A percentile compares a stretch with the other conserved stretches of the same genome.
Evolutionary conservation across 192 early-diverging fungal species (phyloP).

Genomic region (Nowakowskiella sp.): DNA sequence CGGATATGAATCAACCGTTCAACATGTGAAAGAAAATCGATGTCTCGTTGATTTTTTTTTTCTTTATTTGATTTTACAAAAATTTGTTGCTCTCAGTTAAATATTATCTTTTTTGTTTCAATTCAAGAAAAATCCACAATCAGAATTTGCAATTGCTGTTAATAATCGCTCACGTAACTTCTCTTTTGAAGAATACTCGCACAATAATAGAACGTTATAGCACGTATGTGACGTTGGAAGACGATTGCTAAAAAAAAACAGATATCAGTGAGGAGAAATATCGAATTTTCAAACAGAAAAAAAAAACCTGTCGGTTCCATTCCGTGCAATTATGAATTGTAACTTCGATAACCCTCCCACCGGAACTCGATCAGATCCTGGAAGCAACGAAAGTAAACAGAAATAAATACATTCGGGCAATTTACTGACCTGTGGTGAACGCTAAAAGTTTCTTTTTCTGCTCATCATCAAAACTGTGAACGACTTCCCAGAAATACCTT

Average conservation of each 20-base stretch:
- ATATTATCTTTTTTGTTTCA: too few relatives aligned
- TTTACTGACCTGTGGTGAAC: slow-evolving; percentile 58
- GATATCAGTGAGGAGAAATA: slow-evolving; percentile 13
- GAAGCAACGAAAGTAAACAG: neutral
- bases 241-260: slow-evolving; percentile 35
- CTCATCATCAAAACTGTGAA: slow-evolving; percentile 70
- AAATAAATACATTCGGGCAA: neutral
- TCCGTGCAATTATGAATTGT: slow-evolving; percentile 79
- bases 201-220: slow-evolving; percentile 82
- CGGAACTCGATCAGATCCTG: slow-evolving; percentile 80
- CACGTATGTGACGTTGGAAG: slow-evolving; percentile 91
- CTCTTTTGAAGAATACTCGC: slow-evolving; percentile 71
- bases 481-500: slow-evolving; percentile 79
- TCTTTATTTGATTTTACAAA: neutral
- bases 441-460: slow-evolving; percentile 81
- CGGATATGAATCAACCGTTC: slow-evolving; percentile 32
- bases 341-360: slow-evolving; percentile 79
- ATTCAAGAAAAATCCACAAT: slow-evolving; percentile 39
- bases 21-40: too few relatives aligned
- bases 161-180: slow-evolving; percentile 68
- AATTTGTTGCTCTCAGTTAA: neutral
- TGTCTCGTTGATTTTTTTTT: too few relatives aligned
- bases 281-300: neutral
- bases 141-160: slow-evolving; percentile 66
- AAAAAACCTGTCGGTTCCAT: slow-evolving; percentile 62